Percentiles rank a stretch among this genome's conserved stretches.
Conservation (phyloP, 495 filamentous ascomycete species). For the Aspergillus wentii region DNA sequence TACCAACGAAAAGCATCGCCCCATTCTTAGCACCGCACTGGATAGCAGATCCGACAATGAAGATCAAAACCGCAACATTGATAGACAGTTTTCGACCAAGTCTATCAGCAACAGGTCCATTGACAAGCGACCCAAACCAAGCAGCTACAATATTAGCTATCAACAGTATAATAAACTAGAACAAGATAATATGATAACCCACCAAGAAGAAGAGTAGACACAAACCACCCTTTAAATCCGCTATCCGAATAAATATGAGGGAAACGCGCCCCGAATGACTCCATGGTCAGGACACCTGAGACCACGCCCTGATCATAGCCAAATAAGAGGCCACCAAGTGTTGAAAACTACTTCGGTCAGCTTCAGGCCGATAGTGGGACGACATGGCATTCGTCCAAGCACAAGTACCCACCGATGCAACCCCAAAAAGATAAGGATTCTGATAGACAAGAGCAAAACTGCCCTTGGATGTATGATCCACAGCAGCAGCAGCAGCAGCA, state of each 20-base stretch:
- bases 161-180: constrained; percentile 39
- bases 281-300: constrained; percentile 39
- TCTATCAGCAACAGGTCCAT: constrained; percentile 70
- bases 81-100: constrained; percentile 72
- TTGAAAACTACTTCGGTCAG: constrained; percentile 38
- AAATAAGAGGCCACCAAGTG: constrained; percentile 56
- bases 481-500: too few species aligned
- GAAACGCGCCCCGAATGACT: constrained; percentile 49
- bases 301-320: constrained; percentile 38
- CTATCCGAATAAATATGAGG: constrained; percentile 56
- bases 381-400: too few species aligned
- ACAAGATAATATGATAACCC: neutral
- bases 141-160: constrained; percentile 49
- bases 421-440: too few species aligned
- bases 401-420: constrained; percentile 38
- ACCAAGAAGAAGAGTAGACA: constrained; percentile 75
- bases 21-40: constrained; percentile 55
- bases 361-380: too few species aligned
- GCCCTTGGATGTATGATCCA: too few species aligned
- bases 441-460: too few species aligned
- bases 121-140: constrained; percentile 72
- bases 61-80: constrained; percentile 64
- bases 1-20: constrained; percentile 63
- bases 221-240: constrained; percentile 71
- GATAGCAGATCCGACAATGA: constrained; percentile 71